Evolutionary conservation across 2,329 filamentous ascomycete species (phyloP).

Genomic region (Beauveria caledonica): DNA sequence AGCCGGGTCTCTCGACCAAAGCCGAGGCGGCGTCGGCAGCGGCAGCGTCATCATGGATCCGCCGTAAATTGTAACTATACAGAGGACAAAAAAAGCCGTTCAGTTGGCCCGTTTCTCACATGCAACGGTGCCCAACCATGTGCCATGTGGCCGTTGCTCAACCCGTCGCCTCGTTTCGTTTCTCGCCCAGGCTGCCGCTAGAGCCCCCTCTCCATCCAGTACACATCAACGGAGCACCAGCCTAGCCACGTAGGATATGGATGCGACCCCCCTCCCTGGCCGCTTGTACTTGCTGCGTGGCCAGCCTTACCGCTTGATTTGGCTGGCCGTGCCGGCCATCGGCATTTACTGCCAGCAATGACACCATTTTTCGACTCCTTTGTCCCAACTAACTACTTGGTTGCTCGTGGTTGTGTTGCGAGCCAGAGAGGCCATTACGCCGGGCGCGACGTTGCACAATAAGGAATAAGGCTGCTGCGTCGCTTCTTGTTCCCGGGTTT

Average conservation of each 20-base stretch:
- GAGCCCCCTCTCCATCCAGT: background rate
- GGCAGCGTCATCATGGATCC: background rate
- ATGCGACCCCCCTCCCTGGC: background rate
- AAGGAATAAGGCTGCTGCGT: too few relatives aligned
- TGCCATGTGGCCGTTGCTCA: background rate
- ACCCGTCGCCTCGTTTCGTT: background rate
- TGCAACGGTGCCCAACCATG: slow-evolving; percentile 1
- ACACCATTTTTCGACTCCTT: background rate
- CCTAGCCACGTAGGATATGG: background rate
- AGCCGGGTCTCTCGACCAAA: too few relatives aligned
- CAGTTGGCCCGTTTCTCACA: background rate
- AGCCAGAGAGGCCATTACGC: too few relatives aligned
- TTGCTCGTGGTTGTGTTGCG: too few relatives aligned
- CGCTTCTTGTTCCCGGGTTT: too few relatives aligned
- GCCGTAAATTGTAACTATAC: background rate
- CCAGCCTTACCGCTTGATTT: background rate
- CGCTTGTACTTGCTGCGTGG: background rate
- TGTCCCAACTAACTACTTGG: too few relatives aligned
- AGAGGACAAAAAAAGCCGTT: background rate
- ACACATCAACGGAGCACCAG: too few relatives aligned
- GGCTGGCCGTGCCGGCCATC: background rate
- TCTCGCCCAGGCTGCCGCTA: background rate
- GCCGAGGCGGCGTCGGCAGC: too few relatives aligned
- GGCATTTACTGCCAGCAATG: background rate
- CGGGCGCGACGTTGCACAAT: too few relatives aligned